Percentiles rank a stretch among this genome's conserved stretches.
Conservation (phyloP, 2,329 filamentous ascomycete species). For the Thelonectria discophora region DNA sequence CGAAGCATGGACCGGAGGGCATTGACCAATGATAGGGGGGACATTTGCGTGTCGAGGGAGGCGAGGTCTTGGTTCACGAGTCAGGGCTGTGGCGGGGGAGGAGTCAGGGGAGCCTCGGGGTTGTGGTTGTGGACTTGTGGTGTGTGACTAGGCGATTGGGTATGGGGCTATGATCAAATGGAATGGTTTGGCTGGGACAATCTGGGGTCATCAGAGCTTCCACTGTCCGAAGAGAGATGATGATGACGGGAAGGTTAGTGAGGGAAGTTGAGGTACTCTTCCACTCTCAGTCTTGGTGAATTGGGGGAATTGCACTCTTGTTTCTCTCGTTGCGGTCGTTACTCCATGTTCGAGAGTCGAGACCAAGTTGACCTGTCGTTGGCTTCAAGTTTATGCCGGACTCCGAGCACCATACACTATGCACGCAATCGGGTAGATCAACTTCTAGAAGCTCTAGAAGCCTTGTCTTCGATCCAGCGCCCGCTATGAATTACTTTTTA, state of each 20-base stretch:
- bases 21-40: constrained; percentile 14
- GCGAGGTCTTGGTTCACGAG: constrained; percentile 8
- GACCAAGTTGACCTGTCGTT: not conserved
- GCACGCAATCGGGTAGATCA: not conserved
- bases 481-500: not conserved
- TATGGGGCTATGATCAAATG: not conserved
- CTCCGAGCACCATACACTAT: not conserved
- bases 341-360: not conserved
- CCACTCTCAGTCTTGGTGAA: not conserved
- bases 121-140: not conserved
- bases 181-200: not conserved
- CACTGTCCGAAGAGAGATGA: not conserved
- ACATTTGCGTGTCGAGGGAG: not conserved
- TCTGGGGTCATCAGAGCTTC: constrained; percentile 6
- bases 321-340: not conserved
- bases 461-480: not conserved
- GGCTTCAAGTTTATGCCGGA: not conserved
- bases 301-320: not conserved
- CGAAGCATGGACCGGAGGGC: constrained; percentile 12
- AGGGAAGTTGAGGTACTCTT: not conserved
- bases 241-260: not conserved
- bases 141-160: not conserved
- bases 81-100: constrained; percentile 16
- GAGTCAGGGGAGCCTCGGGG: not conserved
- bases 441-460: not conserved